A percentile compares a stretch with the other conserved stretches of the same genome.
phyloP scores from a whole-genome alignment of 2,329 filamentous ascomycete species.

The Colletotrichum paranaense region DNA sequence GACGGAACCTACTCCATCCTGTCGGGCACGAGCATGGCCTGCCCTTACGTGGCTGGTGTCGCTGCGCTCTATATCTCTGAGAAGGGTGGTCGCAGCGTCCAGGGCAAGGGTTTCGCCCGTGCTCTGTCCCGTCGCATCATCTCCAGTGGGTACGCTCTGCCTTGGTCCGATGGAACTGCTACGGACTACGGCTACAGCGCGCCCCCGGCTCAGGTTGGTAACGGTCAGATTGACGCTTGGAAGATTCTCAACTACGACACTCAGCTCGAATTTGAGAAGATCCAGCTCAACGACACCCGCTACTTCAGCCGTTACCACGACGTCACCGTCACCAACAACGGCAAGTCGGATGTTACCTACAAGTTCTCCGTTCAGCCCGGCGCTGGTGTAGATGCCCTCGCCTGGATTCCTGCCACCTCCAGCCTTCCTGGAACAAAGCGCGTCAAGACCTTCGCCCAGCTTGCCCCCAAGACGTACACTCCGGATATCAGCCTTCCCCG shows the following conservation, averaged over 20 bases:
- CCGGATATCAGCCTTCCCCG: slow-evolving; percentile 36
- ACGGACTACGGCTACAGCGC: slow-evolving; percentile 40
- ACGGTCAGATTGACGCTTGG: slow-evolving; percentile 54
- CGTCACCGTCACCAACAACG: slow-evolving; percentile 50
- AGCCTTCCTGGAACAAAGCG: slow-evolving; percentile 2
- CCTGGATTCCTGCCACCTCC: slow-evolving; percentile 17
- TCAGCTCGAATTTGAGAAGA: slow-evolving; percentile 51
- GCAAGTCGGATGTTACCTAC: slow-evolving; percentile 47
- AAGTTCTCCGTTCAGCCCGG: slow-evolving; percentile 42
- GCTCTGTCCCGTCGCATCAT: slow-evolving; percentile 47
- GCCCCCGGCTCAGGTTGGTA: slow-evolving; percentile 54
- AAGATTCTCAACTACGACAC: slow-evolving; percentile 53
- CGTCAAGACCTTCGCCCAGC: slow-evolving; percentile 39
- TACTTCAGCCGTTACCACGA: slow-evolving; percentile 47
- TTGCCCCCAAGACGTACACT: slow-evolving; percentile 37
- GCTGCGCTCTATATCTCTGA: slow-evolving; percentile 47
- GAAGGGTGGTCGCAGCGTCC: slow-evolving; percentile 44
- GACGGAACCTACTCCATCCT: slow-evolving; percentile 52
- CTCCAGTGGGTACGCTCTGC: slow-evolving; percentile 44
- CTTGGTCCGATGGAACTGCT: slow-evolving; percentile 45
- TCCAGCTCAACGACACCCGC: slow-evolving; percentile 58
- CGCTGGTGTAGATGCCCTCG: slow-evolving; percentile 50
- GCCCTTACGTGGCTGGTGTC: slow-evolving; percentile 53
- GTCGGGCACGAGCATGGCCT: slow-evolving; percentile 60
- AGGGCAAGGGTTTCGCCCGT: slow-evolving; percentile 45